Evolutionary conservation across 192 early-diverging fungal genomes (phyloP).

Genomic region (Rhizophlyctis rosea): DNA sequence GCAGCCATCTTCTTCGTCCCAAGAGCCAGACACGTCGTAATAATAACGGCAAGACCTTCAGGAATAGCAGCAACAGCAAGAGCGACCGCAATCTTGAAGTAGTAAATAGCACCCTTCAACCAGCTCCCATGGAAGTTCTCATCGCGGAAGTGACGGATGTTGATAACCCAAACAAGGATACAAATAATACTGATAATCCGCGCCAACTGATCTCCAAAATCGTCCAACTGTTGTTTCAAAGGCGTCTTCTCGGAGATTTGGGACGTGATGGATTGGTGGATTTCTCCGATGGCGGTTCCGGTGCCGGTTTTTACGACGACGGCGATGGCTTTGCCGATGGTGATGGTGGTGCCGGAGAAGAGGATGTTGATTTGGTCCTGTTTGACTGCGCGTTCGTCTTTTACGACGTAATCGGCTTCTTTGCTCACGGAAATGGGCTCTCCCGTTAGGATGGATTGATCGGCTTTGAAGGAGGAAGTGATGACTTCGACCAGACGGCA

Average conservation of each 20-base stretch:
- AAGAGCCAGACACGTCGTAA: constrained; percentile 95
- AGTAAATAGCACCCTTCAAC: constrained; percentile 94
- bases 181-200: constrained; percentile 79
- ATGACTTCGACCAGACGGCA: constrained; percentile 76
- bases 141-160: constrained; percentile 96
- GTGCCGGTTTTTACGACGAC: constrained; percentile 88
- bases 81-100: constrained; percentile 99
- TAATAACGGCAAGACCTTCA: constrained; percentile 97
- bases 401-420: constrained; percentile 53
- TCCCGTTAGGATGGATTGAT: constrained; percentile 95
- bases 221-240: constrained; percentile 91
- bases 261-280: constrained; percentile 80
- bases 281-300: constrained; percentile 89
- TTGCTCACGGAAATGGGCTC: constrained; percentile 92
- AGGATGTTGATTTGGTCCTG: constrained; percentile 97
- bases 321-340: constrained; percentile 82
- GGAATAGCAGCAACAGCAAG: constrained; percentile 98
- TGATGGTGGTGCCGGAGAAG: constrained; percentile 95
- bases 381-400: constrained; percentile 75
- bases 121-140: constrained; percentile 65
- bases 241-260: constrained; percentile 92
- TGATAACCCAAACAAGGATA: constrained; percentile 96
- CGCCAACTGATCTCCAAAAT: constrained; percentile 72
- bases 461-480: constrained; percentile 85
- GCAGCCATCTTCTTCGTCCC: constrained; percentile 97